Base-by-base conservation (phyloP, 768 basidiomycete genomes). In the Phaffia tasmanica region DNA sequence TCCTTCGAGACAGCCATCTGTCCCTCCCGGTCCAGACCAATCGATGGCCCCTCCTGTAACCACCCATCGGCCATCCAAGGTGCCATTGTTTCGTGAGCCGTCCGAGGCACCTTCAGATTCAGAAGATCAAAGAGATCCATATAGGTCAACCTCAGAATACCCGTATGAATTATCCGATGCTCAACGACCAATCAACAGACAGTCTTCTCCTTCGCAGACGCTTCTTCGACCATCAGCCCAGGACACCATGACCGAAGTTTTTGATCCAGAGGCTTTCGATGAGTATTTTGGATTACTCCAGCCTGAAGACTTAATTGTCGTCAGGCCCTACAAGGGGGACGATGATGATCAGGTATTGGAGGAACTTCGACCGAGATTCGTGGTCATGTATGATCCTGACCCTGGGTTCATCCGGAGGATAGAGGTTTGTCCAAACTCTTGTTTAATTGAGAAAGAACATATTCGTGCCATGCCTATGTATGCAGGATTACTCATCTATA, bases 311-410 rank as follows among this genome's bases (percentile, higher is more conserved):
- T 85, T 87, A 0, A 84, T 98, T 25, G 75, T 98, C 51, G 82
- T 99, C 35, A 83, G 93, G 3, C 82, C 88, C 1, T 99, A 91
- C 73, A 85, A 87, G 0, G 92, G 92, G 56, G 95, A 98, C 73
- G 83, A 87, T 2, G 95, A 99, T 71, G 95, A 99, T 74, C 82
- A 85, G 50, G 78, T 97, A 59, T 79, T 99, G 42, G 81, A 84
- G 51, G 94, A 99, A 74, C 80, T 98, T 9, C 81, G 86, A 68
- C 95, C 95, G 1, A 84, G 86, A 69, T 98, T 92, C 73, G 86
- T 99, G 62, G 84, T 98, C 57, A 89, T 98, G 87, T 91, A 87
- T 70, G 95, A 99, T 73, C 92, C 94, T 2, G 88, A 85, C 72
- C 86, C 90, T 74, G 88, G 94, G 62, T 99, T 97, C 72, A 83